A percentile compares a stretch with the other conserved stretches of the same genome.
Evolutionary conservation across 495 filamentous ascomycete genomes (phyloP).

Genomic region (Penicillium herquei): DNA sequence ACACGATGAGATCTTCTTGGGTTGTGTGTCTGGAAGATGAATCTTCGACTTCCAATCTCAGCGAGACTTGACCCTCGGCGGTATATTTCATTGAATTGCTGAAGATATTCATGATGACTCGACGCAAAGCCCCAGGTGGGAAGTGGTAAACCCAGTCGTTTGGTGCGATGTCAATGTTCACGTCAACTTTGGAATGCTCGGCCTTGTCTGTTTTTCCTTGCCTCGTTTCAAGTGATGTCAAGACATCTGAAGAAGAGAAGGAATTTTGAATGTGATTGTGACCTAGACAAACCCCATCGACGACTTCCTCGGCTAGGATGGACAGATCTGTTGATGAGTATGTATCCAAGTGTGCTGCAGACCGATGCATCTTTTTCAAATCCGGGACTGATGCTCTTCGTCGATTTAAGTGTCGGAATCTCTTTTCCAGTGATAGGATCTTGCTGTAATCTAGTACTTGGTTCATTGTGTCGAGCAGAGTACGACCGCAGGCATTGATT

Average conservation of each 20-base stretch:
- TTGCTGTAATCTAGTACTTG: slow-evolving; percentile 24
- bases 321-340: slow-evolving; percentile 11
- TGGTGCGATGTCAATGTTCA: slow-evolving; percentile 52
- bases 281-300: slow-evolving; percentile 15
- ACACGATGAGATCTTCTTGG: slow-evolving; percentile 29
- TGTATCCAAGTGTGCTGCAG: slow-evolving; percentile 19
- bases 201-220: not conserved
- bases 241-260: not conserved
- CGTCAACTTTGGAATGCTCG: slow-evolving; percentile 34
- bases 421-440: slow-evolving; percentile 14
- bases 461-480: slow-evolving; percentile 54
- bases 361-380: slow-evolving; percentile 21
- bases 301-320: slow-evolving; percentile 13
- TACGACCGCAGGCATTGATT: slow-evolving; percentile 69
- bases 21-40: slow-evolving; percentile 12
- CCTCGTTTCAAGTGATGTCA: not conserved
- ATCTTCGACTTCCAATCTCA: slow-evolving; percentile 50
- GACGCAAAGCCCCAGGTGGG: slow-evolving; percentile 61
- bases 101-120: slow-evolving; percentile 70
- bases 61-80: slow-evolving; percentile 53
- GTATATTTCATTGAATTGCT: slow-evolving; percentile 76
- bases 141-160: slow-evolving; percentile 54
- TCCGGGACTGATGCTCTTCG: slow-evolving; percentile 27
- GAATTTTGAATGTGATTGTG: slow-evolving; percentile 6
- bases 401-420: slow-evolving; percentile 3